A percentile compares a stretch with the other conserved stretches of the same genome.
These are phyloP conservation scores for Penicilliopsis zonata DNA, from an alignment of 495 filamentous ascomycete species.

Conservation along the genomic window DNA sequence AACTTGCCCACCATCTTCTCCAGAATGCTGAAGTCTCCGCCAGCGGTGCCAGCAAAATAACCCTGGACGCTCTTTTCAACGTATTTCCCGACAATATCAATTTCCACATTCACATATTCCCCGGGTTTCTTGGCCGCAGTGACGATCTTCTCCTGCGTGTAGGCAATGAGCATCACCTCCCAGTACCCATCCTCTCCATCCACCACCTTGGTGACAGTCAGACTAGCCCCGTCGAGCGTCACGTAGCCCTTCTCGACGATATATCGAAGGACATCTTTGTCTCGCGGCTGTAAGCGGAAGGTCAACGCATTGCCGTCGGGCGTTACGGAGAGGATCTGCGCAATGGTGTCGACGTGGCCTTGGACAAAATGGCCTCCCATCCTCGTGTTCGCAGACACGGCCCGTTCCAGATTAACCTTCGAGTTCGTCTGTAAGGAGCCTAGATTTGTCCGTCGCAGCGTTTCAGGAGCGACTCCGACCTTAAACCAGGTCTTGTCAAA, in stretches of 20 bases:
- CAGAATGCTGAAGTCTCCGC: constrained; percentile 51
- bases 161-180: constrained; percentile 99
- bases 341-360: constrained; percentile 88
- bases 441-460: constrained; percentile 90
- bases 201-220: constrained; percentile 76
- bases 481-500: constrained; percentile 66
- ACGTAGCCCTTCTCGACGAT: constrained; percentile 96
- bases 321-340: constrained; percentile 50
- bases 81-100: constrained; percentile 97
- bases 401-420: constrained; percentile 83
- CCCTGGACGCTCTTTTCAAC: constrained; percentile 80
- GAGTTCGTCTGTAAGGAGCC: constrained; percentile 46
- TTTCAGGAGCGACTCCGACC: constrained; percentile 92
- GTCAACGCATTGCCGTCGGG: constrained; percentile 83
- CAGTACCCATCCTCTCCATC: constrained; percentile 70
- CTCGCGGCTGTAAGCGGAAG: constrained; percentile 65
- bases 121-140: constrained; percentile 71
- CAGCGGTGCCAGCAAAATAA: constrained; percentile 39
- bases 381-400: constrained; percentile 74
- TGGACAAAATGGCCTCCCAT: constrained; percentile 70
- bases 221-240: constrained; percentile 87
- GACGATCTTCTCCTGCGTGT: constrained; percentile 89
- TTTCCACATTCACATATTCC: constrained; percentile 89
- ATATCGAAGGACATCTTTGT: constrained; percentile 58
- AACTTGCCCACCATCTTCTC: constrained; percentile 75